These are phyloP conservation scores for Phyllostachys edulis DNA, from an alignment of 176 grass and related monocot genomes.

Conservation along the genomic window DNA sequence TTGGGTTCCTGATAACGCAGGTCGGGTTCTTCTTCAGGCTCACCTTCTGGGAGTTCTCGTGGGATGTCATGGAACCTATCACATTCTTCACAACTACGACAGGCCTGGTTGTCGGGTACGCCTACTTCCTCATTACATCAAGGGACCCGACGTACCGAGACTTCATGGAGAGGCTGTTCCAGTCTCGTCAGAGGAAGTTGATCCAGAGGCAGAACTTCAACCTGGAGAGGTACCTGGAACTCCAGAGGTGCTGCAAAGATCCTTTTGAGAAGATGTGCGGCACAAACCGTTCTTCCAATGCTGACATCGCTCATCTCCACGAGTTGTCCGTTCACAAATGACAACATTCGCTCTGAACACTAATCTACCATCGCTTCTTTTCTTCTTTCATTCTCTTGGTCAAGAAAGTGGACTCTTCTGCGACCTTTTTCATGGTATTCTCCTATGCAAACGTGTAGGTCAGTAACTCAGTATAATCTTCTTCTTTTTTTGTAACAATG, in stretches of 20 bases:
- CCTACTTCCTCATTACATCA: conserved; percentile 90
- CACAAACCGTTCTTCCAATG: conserved; percentile 17
- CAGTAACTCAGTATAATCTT: background rate
- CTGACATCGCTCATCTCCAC: conserved; percentile 51
- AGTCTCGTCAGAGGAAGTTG: conserved; percentile 72
- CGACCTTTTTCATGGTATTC: conserved; percentile 30
- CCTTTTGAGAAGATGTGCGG: conserved; percentile 62
- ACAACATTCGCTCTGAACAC: conserved; percentile 20
- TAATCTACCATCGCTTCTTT: conserved; percentile 37
- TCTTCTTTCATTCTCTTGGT: conserved; percentile 20
- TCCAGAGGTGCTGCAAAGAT: conserved; percentile 78
- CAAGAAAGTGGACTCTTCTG: conserved; percentile 19
- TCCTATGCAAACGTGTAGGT: conserved; percentile 42
- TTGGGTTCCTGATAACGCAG: conserved; percentile 73
- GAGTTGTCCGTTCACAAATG: conserved; percentile 62
- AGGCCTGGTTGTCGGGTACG: conserved; percentile 74
- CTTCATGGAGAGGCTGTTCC: conserved; percentile 89
- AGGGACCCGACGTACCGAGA: conserved; percentile 94
- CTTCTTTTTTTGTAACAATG: conserved; percentile 11
- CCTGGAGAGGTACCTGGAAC: conserved; percentile 73
- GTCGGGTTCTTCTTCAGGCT: conserved; percentile 88
- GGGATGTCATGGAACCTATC: conserved; percentile 99
- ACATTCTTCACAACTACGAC: conserved; percentile 83
- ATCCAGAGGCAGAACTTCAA: conserved; percentile 70
- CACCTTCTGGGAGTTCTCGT: conserved; percentile 99